Evolutionary conservation across 164 flowering plant species (phyloP).

Genomic region (Brasenia schreberi): DNA sequence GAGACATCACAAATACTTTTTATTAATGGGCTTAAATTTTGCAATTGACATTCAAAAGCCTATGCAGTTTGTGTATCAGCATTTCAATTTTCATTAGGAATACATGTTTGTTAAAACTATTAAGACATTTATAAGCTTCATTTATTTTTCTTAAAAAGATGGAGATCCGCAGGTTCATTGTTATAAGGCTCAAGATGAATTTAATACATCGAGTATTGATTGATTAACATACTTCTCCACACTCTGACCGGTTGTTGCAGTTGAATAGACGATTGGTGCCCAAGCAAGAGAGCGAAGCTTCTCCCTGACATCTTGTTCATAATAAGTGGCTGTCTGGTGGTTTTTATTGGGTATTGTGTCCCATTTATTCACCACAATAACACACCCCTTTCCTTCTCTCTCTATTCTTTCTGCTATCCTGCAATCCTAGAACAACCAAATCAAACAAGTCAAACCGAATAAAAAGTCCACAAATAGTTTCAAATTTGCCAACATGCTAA

Average conservation of each 20-base stretch:
- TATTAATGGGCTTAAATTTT: no score
- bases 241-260: conserved; percentile 70
- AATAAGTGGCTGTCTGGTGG: conserved; percentile 63
- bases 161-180: no score
- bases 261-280: conserved; percentile 98
- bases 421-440: conserved; percentile 46
- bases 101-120: no score
- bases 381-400: conserved; percentile 91
- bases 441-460: neutral
- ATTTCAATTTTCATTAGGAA: no score
- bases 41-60: no score
- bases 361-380: conserved; percentile 98
- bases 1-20: no score
- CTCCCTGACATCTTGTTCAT: conserved; percentile 90
- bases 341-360: conserved; percentile 93
- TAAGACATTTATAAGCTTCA: no score
- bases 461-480: neutral
- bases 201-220: no score
- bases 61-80: no score
- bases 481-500: no score
- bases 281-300: conserved; percentile 81
- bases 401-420: conserved; percentile 94
- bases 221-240: conserved; percentile 65
- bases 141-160: no score
- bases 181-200: no score